A percentile compares a stretch with the other conserved stretches of the same genome.
These are phyloP conservation scores for Lentinula boryana DNA, from an alignment of 768 basidiomycete genomes.

Conservation along the genomic window DNA sequence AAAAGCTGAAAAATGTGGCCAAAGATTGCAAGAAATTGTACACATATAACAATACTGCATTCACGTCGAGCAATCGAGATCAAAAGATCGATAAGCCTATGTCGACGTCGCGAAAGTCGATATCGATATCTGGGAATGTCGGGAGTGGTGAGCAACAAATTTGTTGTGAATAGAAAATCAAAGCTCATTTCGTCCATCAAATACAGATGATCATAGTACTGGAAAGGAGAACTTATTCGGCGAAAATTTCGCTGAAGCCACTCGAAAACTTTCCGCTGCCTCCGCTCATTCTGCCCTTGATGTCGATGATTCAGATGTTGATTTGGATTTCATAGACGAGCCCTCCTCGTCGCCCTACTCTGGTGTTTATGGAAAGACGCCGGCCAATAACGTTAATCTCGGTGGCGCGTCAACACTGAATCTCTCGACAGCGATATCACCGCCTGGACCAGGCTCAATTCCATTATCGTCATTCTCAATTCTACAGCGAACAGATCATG, in stretches of 20 bases:
- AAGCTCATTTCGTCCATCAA: constrained; percentile 3
- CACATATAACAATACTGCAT: constrained; percentile 25
- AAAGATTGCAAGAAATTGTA: constrained; percentile 73
- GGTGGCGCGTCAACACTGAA: constrained; percentile 20
- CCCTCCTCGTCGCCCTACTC: constrained; percentile 19
- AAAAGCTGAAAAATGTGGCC: constrained; percentile 76
- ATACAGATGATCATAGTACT: constrained; percentile 22
- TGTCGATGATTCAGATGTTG: constrained; percentile 61
- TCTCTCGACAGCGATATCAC: constrained; percentile 13
- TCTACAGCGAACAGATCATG: constrained; percentile 49
- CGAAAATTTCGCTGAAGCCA: constrained; percentile 61
- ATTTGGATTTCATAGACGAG: constrained; percentile 69
- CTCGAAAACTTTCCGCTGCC: constrained; percentile 25
- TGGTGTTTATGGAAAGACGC: constrained; percentile 41
- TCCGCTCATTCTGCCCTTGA: constrained; percentile 24
- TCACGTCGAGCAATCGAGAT: constrained; percentile 22
- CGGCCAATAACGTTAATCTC: constrained; percentile 34
- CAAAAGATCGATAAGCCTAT: constrained; percentile 11
- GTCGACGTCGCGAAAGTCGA: neutral
- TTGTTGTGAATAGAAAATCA: neutral
- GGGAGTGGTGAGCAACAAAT: neutral
- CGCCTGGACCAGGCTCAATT: constrained; percentile 39
- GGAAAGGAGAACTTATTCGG: constrained; percentile 43
- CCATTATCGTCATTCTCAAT: constrained; percentile 55
- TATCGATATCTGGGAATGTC: neutral